phyloP scores from a whole-genome alignment of 495 filamentous ascomycete species.

The Aspergillus sclerotiicarbonarius region DNA sequence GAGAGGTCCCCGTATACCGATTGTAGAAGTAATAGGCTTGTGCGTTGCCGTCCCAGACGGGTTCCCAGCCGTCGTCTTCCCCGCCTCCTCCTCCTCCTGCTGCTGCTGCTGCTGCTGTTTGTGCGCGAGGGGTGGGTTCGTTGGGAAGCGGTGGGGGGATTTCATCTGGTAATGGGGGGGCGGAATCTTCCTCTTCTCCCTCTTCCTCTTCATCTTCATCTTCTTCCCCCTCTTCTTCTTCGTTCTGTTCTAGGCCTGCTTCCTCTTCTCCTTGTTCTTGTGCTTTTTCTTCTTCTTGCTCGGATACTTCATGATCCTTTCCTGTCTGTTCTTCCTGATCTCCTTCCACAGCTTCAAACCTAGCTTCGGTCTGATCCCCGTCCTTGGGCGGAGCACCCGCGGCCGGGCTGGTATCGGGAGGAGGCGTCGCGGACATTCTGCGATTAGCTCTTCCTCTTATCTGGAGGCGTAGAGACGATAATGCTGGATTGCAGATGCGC shows the following conservation, averaged over 20 bases:
- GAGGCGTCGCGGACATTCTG: constrained; percentile 8
- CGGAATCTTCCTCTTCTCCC: constrained; percentile 21
- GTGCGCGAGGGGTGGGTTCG: constrained; percentile 48
- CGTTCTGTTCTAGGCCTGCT: no score
- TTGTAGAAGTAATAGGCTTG: constrained; percentile 90
- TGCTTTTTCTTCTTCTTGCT: constrained; percentile 10
- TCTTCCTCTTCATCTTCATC: constrained; percentile 20
- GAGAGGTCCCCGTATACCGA: constrained; percentile 68
- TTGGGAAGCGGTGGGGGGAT: constrained; percentile 49
- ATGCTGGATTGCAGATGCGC: not conserved
- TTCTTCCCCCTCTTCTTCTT: constrained; percentile 22
- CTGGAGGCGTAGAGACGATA: no score
- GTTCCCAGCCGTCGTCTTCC: constrained; percentile 85
- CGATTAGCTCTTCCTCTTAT: not conserved
- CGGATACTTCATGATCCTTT: not conserved
- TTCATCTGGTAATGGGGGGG: constrained; percentile 54
- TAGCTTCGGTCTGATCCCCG: not conserved
- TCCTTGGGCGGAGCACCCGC: not conserved
- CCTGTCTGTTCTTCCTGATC: not conserved
- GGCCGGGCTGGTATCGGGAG: not conserved
- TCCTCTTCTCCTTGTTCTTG: constrained; percentile 13
- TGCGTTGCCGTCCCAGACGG: constrained; percentile 71
- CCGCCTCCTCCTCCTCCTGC: no score
- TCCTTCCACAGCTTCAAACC: not conserved
- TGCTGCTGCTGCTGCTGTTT: no score